Evolutionary conservation across 768 basidiomycete species (phyloP).

Genomic region (Auriscalpium microsporum): DNA sequence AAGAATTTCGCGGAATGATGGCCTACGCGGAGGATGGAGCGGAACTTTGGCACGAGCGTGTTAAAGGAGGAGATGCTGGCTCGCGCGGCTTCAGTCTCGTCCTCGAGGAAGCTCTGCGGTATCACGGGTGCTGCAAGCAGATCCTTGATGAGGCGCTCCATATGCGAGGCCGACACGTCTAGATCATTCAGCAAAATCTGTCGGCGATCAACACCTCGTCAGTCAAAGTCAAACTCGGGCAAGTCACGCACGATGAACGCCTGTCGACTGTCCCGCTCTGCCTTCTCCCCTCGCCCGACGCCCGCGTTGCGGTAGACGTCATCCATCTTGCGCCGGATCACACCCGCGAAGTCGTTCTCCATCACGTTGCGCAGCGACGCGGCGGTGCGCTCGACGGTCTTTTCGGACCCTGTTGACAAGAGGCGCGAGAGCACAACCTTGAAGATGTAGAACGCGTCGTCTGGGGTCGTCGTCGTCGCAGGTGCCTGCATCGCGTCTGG

Average conservation of each 20-base stretch:
- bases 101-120: constrained; percentile 57
- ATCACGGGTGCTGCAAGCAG: constrained; percentile 45
- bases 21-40: constrained; percentile 62
- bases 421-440: constrained; percentile 76
- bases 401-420: constrained; percentile 65
- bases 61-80: constrained; percentile 41
- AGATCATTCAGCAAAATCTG: constrained; percentile 90
- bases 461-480: constrained; percentile 68
- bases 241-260: constrained; percentile 68
- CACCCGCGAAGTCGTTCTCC: constrained; percentile 74
- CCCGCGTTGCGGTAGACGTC: constrained; percentile 66
- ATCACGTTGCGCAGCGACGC: constrained; percentile 63
- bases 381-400: constrained; percentile 48
- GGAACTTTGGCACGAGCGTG: constrained; percentile 53
- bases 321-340: constrained; percentile 81
- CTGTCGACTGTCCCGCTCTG: constrained; percentile 69
- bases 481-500: constrained; percentile 59
- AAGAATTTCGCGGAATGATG: constrained; percentile 5
- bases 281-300: constrained; percentile 54
- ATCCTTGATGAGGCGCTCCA: constrained; percentile 74
- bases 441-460: constrained; percentile 94
- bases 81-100: constrained; percentile 45
- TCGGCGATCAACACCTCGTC: not conserved
- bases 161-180: constrained; percentile 84
- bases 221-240: not conserved